Evolutionary conservation across 352 stramenopile species (phyloP).

Genomic region (Pythium insidiosum): DNA sequence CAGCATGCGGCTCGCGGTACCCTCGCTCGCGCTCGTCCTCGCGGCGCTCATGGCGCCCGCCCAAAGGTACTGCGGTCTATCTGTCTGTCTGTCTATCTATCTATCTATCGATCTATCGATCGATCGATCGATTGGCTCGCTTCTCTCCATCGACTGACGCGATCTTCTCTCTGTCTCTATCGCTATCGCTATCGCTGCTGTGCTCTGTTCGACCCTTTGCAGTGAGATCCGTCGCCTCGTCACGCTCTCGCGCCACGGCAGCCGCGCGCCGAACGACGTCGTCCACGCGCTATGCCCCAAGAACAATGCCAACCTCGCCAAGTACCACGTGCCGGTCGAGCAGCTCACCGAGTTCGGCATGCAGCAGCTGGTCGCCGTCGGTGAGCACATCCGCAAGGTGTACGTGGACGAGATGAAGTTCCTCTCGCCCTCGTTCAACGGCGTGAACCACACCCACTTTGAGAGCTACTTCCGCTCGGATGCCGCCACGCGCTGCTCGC

Average conservation of each 20-base stretch:
- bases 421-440: conserved; percentile 60
- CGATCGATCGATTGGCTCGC: too few species aligned
- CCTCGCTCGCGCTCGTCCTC: too few species aligned
- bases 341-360: conserved; percentile 81
- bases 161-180: too few species aligned
- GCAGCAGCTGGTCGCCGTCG: conserved; percentile 59
- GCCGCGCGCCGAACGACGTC: conserved; percentile 65
- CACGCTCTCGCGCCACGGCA: conserved; percentile 74
- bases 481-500: conserved; percentile 67
- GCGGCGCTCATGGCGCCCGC: too few species aligned
- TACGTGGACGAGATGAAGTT: conserved; percentile 69
- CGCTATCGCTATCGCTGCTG: too few species aligned
- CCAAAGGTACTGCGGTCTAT: too few species aligned
- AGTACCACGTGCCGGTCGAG: conserved; percentile 75
- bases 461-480: conserved; percentile 83
- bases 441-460: conserved; percentile 67
- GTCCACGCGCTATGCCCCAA: conserved; percentile 46
- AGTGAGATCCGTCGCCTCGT: conserved; percentile 70
- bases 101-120: too few species aligned
- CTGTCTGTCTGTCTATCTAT: too few species aligned
- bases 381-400: conserved; percentile 54
- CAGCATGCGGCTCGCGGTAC: too few species aligned
- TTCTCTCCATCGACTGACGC: too few species aligned
- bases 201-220: too few species aligned
- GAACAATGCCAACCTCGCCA: conserved; percentile 57